Evolutionary conservation across 768 basidiomycete species (phyloP), one percentile per base, ranked within the genome.

Genomic region (Trametes gibbosa): DNA sequence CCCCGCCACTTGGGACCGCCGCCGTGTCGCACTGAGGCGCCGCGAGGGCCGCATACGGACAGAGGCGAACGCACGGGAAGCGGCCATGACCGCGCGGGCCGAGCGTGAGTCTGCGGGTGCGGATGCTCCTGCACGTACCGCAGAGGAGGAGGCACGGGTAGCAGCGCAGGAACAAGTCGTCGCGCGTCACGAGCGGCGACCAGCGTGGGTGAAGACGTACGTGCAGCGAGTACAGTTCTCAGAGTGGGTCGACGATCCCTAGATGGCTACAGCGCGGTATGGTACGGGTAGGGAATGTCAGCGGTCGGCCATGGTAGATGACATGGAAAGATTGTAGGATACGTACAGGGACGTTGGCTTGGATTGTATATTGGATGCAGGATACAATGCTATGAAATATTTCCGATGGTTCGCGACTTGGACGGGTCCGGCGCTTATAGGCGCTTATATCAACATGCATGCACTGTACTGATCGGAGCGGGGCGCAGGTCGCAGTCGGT

Each of bases 1-100:
- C 68, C 89, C 89, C 5, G 89, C 87, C 39, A 76, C 89, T 40
- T 90, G 89, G 83, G 84, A 90, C 66, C 80, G 83, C 59, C 77
- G 89, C 65, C 75, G 88, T 49, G 73, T 68, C 21, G 79, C 78
- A 14, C 78, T 91, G 65, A 75, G 82, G 63, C 77, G 76, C 58
- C 73, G 89, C 51, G 89, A 91, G 74, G 84, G 86, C 8, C 77
- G 80, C 43, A 69, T 91, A 35, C 77, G 87, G 62, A 86, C 84
- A 29, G 89, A 90, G 70, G 83, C 82, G 59, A 81, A 80, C 61
- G 72, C 68, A 3, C 62, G 73, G 14, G 72, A 73, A 43, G 65
- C 65, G 16, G 62, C 66, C 42, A 21, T 50, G 46, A 46, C 29
- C 16, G 59, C 53, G 21, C 42, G 42, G 9, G 45, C 52, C 17